phyloP scores from a whole-genome alignment of 495 filamentous ascomycete genomes.

The Daldinia caldariorum region DNA sequence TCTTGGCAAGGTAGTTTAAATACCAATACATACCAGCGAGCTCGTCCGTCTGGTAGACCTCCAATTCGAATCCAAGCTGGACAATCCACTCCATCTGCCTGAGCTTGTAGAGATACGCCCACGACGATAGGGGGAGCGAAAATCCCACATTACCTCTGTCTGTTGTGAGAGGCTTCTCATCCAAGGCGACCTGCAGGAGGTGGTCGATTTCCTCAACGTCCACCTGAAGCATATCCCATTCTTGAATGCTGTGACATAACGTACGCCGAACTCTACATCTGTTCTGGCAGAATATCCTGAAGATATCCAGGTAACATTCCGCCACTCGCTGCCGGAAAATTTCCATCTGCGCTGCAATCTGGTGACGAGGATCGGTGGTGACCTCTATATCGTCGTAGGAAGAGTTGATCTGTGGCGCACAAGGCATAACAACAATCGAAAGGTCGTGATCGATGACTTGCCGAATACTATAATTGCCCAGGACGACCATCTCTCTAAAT shows the following conservation, averaged over 20 bases:
- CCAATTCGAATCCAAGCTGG: constrained; percentile 94
- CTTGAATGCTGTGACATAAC: constrained; percentile 79
- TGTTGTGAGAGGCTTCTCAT: constrained; percentile 64
- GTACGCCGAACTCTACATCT: constrained; percentile 85
- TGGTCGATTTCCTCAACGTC: constrained; percentile 84
- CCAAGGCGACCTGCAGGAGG: constrained; percentile 70
- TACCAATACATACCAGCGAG: constrained; percentile 92
- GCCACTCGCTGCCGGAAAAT: constrained; percentile 78
- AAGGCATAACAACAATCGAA: constrained; percentile 76
- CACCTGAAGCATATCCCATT: constrained; percentile 86
- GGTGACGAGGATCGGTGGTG: constrained; percentile 78
- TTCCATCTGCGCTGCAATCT: constrained; percentile 81
- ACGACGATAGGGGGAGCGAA: constrained; percentile 76
- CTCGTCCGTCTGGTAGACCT: constrained; percentile 88
- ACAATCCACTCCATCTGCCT: constrained; percentile 86
- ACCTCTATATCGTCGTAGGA: constrained; percentile 78
- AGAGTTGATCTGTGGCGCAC: constrained; percentile 73
- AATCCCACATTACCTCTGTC: constrained; percentile 59
- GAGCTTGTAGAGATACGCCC: constrained; percentile 90
- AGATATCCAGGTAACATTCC: constrained; percentile 82
- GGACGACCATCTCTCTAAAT: constrained; percentile 72
- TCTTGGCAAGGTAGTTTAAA: constrained; percentile 65
- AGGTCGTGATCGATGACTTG: constrained; percentile 84
- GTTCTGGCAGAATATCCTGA: constrained; percentile 87
- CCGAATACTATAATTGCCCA: constrained; percentile 72